These are phyloP conservation scores for Amanita jacksonii DNA, from an alignment of 768 basidiomycete genomes.

Conservation along the genomic window DNA sequence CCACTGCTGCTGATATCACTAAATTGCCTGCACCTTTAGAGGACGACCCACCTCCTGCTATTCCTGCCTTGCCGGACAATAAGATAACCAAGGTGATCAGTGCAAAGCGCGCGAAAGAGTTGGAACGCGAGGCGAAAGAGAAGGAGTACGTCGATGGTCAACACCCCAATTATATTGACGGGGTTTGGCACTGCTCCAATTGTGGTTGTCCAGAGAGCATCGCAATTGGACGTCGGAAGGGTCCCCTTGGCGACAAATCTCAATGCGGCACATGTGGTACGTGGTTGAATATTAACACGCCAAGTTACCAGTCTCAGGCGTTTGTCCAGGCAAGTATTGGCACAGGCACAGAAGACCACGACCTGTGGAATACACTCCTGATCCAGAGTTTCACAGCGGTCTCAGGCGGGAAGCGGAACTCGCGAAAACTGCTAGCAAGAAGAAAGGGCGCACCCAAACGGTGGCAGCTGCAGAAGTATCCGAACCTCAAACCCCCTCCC, in stretches of 20 bases:
- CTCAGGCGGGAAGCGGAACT: slow-evolving; percentile 45
- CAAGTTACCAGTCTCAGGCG: slow-evolving; percentile 68
- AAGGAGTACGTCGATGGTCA: slow-evolving; percentile 77
- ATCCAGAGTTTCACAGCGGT: slow-evolving; percentile 59
- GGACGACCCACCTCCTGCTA: slow-evolving; percentile 36
- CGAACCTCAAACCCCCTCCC: slow-evolving; percentile 46
- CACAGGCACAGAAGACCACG: slow-evolving; percentile 77
- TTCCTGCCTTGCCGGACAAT: slow-evolving; percentile 32
- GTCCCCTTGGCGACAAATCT: slow-evolving; percentile 81
- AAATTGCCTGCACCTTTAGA: slow-evolving; percentile 51
- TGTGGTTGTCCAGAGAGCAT: slow-evolving; percentile 87
- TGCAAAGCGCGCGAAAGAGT: slow-evolving; percentile 61
- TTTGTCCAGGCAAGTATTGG: slow-evolving; percentile 72
- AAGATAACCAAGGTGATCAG: slow-evolving; percentile 37
- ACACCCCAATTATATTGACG: slow-evolving; percentile 73
- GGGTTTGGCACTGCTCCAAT: slow-evolving; percentile 92
- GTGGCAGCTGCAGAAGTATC: slow-evolving; percentile 32
- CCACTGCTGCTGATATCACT: slow-evolving; percentile 59
- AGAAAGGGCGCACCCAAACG: slow-evolving; percentile 42
- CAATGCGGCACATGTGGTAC: slow-evolving; percentile 90
- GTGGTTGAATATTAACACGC: slow-evolving; percentile 75
- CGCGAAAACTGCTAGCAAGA: slow-evolving; percentile 42
- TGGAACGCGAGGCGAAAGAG: slow-evolving; percentile 76
- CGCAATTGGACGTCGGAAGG: slow-evolving; percentile 79
- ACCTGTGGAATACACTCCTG: slow-evolving; percentile 71